Percentiles rank a stretch among this genome's conserved stretches.
Conservation (phyloP, 1,284 basidiomycete species). For the Fomitopsis schrenkii region DNA sequence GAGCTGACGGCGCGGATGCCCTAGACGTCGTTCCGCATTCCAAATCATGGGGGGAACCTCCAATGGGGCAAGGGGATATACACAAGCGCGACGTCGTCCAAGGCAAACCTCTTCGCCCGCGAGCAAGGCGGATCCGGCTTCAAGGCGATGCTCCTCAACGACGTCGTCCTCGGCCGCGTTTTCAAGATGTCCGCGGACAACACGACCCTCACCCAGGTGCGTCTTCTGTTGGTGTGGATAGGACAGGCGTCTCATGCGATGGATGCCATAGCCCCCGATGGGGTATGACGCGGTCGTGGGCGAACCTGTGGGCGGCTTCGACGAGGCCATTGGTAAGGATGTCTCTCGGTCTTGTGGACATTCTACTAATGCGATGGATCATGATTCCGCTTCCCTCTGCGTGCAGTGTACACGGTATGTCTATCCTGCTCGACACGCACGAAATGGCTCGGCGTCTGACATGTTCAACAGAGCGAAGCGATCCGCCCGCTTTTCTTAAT, state of each 20-base stretch:
- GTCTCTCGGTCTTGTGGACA: background rate
- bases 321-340: slow-evolving; percentile 23
- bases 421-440: background rate
- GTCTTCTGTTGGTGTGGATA: background rate
- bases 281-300: slow-evolving; percentile 23
- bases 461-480: slow-evolving; percentile 19
- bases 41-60: slow-evolving; percentile 3
- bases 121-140: slow-evolving; percentile 14
- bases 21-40: slow-evolving; percentile 11
- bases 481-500: slow-evolving; percentile 21
- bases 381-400: background rate
- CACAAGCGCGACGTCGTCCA: slow-evolving; percentile 16
- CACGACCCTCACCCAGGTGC: slow-evolving; percentile 17
- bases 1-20: background rate
- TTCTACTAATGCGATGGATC: background rate
- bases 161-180: slow-evolving; percentile 21
- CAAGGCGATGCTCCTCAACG: slow-evolving; percentile 19
- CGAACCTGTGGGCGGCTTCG: slow-evolving; percentile 22
- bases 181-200: slow-evolving; percentile 13
- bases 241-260: background rate
- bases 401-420: background rate
- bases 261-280: slow-evolving; percentile 14
- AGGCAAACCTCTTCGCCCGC: slow-evolving; percentile 18
- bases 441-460: background rate
- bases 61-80: slow-evolving; percentile 13